Conservation (phyloP, 805 yeast species). For the Cyberlindnera subsufficiens region DNA sequence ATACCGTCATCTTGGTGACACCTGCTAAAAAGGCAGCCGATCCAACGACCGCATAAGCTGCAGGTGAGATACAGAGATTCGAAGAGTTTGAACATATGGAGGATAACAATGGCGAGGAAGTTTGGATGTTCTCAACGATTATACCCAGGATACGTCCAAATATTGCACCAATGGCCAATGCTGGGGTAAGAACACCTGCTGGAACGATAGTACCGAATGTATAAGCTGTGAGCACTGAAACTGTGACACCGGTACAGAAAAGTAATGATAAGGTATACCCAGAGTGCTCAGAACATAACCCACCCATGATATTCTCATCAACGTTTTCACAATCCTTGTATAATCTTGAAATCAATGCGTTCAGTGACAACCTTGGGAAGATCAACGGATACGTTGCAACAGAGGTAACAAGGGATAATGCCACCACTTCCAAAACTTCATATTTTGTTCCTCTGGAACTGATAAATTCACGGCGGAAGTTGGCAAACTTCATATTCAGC, state of each 20-base stretch:
- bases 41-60: constrained; percentile 85
- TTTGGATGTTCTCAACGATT: constrained; percentile 43
- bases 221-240: constrained; percentile 56
- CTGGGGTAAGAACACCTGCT: constrained; percentile 63
- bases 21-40: constrained; percentile 82
- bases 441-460: constrained; percentile 20
- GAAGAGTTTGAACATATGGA: constrained; percentile 36
- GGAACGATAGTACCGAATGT: constrained; percentile 67
- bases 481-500: constrained; percentile 40
- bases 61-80: constrained; percentile 66
- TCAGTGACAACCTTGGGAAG: constrained; percentile 48
- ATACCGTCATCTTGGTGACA: constrained; percentile 71
- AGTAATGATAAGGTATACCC: constrained; percentile 8
- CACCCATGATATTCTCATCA: constrained; percentile 23
- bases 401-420: constrained; percentile 45
- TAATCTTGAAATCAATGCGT: constrained; percentile 50
- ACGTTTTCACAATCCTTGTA: constrained; percentile 56
- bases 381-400: constrained; percentile 49
- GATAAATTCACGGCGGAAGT: constrained; percentile 23
- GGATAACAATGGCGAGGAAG: constrained; percentile 28
- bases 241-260: constrained; percentile 32
- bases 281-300: constrained; percentile 18
- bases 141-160: constrained; percentile 53
- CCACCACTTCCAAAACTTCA: constrained; percentile 42
- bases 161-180: constrained; percentile 56